Base-by-base conservation (phyloP, 495 filamentous ascomycete genomes). In the Penicillium herquei region DNA sequence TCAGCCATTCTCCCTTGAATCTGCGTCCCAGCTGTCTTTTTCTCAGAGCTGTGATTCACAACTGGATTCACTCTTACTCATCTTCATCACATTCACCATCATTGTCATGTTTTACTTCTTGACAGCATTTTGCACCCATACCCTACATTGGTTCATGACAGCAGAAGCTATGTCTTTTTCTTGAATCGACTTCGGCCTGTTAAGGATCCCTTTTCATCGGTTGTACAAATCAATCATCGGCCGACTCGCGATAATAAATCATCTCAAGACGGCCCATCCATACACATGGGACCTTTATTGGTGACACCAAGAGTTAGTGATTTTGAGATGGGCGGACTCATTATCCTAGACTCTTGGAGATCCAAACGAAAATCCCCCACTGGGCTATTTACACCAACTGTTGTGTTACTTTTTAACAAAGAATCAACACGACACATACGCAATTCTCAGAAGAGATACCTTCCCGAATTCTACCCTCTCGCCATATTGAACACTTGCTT, bases 151-250 rank as follows among this genome's bases (percentile, higher is more conserved):
- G 26, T 46, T 42, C 31, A n/a, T 54, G 33, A 32, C 45, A 55
- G 14, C 30, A 26, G 21, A 26, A 26, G 21, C 21, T 26, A 26
- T 26, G 21, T 26, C 21, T 26, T 26, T 26, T 26, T 26, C 21
- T 26, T 26, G 21, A 26, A 26, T 26, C 21, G 21, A 26, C 21
- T 26, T 26, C 2, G 21, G 1, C 21, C 21, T 26, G 21, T 26
- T 26, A 26, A 26, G 21, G 21, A 26, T 4, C 21, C 21, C 21
- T 52, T 33, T 46, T 58, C n/a, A 10, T 53, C 45, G 52, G 54
- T 41, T 54, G 61, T 68, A 63, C 55, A 66, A 59, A 65, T 39
- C 35, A 5, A 14, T 32, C 16, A 17, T 33, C 26, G 49, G 45
- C 44, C 21, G 35, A 39, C 40, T 56, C 18, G 18, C 26, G 43